Evolutionary conservation across 2,329 filamentous ascomycete species (phyloP), one percentile per base, ranked within the genome.

Genomic region (Claviceps quebecensis): DNA sequence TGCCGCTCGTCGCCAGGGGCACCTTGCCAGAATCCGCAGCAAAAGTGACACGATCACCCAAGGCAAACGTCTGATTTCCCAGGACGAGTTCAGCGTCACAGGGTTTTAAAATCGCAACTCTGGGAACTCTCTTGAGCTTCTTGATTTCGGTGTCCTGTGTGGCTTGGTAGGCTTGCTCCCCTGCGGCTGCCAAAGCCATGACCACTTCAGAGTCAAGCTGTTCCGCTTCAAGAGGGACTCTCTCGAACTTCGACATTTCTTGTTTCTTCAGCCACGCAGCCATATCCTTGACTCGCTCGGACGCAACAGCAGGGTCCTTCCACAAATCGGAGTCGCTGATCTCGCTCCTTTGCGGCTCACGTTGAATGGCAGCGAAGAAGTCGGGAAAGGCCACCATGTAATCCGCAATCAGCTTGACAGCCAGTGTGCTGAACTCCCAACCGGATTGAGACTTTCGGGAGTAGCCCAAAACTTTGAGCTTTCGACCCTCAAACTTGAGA

Each of bases 321-420:
- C 93, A 98, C 60, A 97, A 86, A 62, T 95, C 87, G 0, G 83
- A 88, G 49, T 95, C 90, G 45, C 78, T 75, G 59, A 89, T 86
- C 54, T 91, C 85, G 61, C 88, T 91, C 39, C 84, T 87, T 53
- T 89, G 85, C 1, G 91, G 88, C 57, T 95, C 91, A 54, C 76
- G 76, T 65, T 90, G 84, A 56, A 98, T 87, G 4, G 83, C 87
- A 8, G 85, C 88, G 62, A 98, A 91, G 67, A 98, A 97, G 53
- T 96, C 88, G 0, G 93, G 93, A 67, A 98, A 98, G 16, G 81
- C 83, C 53, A 84, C 83, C 86, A 97, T 96, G 67, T 97, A 98
- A 58, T 88, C 78, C 43, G 82, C 78, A 50, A 98, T 79, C 50
- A 98, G 70, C 45, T 84, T 76, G 52, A 96, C 76, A 1, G 93